Conservation (phyloP, 768 basidiomycete species). For the Phylloporus rhodoxanthus region DNA sequence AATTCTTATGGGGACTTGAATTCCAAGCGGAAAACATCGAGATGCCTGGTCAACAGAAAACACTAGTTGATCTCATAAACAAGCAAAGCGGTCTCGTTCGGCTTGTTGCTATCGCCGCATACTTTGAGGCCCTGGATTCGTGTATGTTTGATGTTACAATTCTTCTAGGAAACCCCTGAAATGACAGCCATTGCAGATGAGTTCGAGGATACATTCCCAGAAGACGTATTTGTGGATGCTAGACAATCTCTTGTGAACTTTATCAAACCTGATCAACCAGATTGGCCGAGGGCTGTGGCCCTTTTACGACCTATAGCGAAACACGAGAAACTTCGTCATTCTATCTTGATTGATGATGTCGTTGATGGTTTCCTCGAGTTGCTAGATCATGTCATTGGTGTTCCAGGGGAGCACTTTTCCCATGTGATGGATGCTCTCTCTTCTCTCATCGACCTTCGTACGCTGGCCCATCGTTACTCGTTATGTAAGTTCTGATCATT, state of each 20-base stretch:
- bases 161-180: background rate
- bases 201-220: background rate
- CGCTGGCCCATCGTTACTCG: background rate
- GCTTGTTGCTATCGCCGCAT: conserved; percentile 12
- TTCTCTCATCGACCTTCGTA: conserved; percentile 10
- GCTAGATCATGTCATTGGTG: conserved; percentile 2
- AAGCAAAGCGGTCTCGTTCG: conserved; percentile 5
- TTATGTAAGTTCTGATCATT: background rate
- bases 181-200: background rate
- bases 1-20: background rate
- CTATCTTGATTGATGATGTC: conserved; percentile 5
- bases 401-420: conserved; percentile 7
- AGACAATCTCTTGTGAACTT: conserved; percentile 1
- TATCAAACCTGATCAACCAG: conserved; percentile 5
- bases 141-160: conserved; percentile 1
- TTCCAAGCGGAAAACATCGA: conserved; percentile 8
- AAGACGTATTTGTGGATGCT: conserved; percentile 6
- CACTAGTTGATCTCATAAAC: conserved; percentile 2
- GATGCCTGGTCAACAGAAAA: conserved; percentile 1
- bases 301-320: conserved; percentile 14
- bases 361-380: conserved; percentile 8
- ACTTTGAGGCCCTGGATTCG: conserved; percentile 9
- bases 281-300: conserved; percentile 15
- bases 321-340: conserved; percentile 9
- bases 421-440: conserved; percentile 16